Percentiles rank a stretch among this genome's conserved stretches.
These are phyloP conservation scores for Ajuga chamaepitys DNA, from an alignment of 257 asterid genomes.

Conservation along the genomic window DNA sequence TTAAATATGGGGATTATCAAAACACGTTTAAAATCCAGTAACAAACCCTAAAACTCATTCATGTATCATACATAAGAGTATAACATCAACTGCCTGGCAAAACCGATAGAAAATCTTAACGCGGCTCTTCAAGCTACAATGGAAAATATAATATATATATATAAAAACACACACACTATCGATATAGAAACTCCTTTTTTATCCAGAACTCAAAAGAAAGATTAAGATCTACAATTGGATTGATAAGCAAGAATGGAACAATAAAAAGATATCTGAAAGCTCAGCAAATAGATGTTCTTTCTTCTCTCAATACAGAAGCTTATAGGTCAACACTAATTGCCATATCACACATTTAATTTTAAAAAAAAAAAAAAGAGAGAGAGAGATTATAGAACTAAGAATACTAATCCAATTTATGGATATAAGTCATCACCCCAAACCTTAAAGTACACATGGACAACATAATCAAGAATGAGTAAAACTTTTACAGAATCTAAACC, in stretches of 20 bases:
- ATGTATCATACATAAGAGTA: background rate
- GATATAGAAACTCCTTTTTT: background rate
- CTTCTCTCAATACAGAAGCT: background rate
- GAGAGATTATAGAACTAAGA: no score
- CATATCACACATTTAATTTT: background rate
- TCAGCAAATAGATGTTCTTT: background rate
- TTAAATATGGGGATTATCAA: background rate
- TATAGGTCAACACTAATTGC: background rate
- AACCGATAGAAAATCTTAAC: background rate
- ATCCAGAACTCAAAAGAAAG: background rate
- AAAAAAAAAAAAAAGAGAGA: background rate
- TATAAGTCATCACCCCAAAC: background rate
- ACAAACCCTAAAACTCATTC: background rate
- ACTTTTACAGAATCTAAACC: background rate
- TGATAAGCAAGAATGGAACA: background rate
- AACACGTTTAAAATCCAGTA: background rate
- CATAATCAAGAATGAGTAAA: background rate
- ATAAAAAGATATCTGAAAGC: background rate
- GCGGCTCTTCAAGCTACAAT: background rate
- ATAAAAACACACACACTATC: background rate
- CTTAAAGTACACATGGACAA: background rate
- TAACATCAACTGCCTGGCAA: background rate
- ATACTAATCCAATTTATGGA: background rate
- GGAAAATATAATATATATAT: background rate
- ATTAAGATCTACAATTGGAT: background rate